phyloP scores from a whole-genome alignment of 306 rosid genomes.

The Trichosanthes cucumerina region DNA sequence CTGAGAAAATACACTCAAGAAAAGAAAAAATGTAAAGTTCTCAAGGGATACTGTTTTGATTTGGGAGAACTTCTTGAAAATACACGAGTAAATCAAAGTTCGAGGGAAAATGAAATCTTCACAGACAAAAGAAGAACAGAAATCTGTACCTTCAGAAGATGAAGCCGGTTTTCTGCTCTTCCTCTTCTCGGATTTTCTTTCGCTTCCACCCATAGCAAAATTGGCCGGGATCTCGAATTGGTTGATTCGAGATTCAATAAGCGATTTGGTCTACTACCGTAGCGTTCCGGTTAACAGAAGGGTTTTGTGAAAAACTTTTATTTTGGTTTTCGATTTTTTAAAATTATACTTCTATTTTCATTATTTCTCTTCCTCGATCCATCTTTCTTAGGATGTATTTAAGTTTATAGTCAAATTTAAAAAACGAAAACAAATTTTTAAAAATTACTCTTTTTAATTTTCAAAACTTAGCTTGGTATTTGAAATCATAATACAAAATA shows the following conservation, averaged over 20 bases:
- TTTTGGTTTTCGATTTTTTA: too few relatives aligned
- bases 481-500: too few relatives aligned
- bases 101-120: background rate
- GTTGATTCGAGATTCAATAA: background rate
- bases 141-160: slow-evolving; percentile 42
- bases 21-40: background rate
- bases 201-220: slow-evolving; percentile 72
- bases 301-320: background rate
- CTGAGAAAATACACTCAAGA: background rate
- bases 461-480: too few relatives aligned
- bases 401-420: too few relatives aligned
- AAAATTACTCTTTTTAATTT: too few relatives aligned
- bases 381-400: too few relatives aligned
- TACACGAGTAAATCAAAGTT: background rate
- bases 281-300: background rate
- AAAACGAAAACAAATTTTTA: too few relatives aligned
- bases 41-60: background rate
- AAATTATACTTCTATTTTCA: too few relatives aligned
- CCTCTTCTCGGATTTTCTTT: slow-evolving; percentile 44
- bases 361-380: too few relatives aligned
- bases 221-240: background rate
- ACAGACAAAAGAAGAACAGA: background rate
- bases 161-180: slow-evolving; percentile 39
- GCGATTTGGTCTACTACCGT: background rate
- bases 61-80: background rate